Conservation (phyloP, 2,329 filamentous ascomycete species). For the Thielaviopsis punctulata region DNA sequence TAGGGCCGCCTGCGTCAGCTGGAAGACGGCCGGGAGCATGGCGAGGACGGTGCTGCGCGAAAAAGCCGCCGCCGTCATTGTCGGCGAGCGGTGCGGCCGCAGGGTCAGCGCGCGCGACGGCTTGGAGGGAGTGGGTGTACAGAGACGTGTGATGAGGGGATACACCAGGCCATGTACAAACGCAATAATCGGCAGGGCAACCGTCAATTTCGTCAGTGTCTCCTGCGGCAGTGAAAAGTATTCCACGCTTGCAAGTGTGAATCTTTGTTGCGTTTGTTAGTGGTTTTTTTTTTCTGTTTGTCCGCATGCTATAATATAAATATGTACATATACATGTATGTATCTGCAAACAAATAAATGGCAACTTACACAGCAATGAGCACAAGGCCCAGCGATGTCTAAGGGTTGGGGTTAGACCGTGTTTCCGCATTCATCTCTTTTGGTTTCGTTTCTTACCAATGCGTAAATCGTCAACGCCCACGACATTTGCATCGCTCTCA, state of each 20-base stretch:
- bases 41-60: background rate
- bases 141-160: background rate
- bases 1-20: background rate
- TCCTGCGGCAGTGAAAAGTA: slow-evolving; percentile 8
- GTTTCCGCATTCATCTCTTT: background rate
- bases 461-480: slow-evolving; percentile 1
- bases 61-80: background rate
- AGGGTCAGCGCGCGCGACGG: background rate
- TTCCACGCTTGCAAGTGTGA: background rate
- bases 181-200: slow-evolving; percentile 1
- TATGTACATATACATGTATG: no score
- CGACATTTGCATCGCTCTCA: background rate
- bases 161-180: slow-evolving; percentile 2
- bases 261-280: background rate
- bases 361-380: background rate
- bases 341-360: background rate
- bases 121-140: background rate
- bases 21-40: background rate
- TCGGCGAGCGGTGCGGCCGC: background rate
- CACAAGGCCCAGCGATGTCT: background rate
- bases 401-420: background rate
- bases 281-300: background rate
- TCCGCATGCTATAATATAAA: no score
- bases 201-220: slow-evolving; percentile 1
- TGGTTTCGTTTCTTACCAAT: background rate